A percentile compares a stretch with the other conserved stretches of the same genome.
phyloP scores from a whole-genome alignment of 2,329 filamentous ascomycete genomes.

The Exophiala phaeomuriformis region DNA sequence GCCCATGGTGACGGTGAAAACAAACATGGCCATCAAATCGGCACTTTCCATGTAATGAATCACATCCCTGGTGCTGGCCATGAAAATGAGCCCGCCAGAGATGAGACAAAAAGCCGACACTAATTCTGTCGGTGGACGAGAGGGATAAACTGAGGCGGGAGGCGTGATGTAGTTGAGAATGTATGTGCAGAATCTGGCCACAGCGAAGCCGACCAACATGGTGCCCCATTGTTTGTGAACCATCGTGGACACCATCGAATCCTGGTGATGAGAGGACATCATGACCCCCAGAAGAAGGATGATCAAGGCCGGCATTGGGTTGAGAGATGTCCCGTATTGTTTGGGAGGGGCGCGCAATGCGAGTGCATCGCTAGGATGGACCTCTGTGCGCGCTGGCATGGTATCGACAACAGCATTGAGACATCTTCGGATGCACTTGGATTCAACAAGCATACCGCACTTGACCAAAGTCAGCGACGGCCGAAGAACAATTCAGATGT shows the following conservation, averaged over 20 bases:
- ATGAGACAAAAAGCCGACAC: slow-evolving; percentile 79
- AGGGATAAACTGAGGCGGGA: slow-evolving; percentile 70
- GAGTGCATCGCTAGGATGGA: slow-evolving; percentile 29
- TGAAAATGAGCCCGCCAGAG: slow-evolving; percentile 81
- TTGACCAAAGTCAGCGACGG: slow-evolving; percentile 28
- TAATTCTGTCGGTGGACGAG: slow-evolving; percentile 84
- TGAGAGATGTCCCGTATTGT: slow-evolving; percentile 68
- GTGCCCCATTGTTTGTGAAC: slow-evolving; percentile 91
- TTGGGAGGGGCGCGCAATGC: slow-evolving; percentile 53
- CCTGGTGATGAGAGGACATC: slow-evolving; percentile 90
- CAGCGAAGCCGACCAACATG: slow-evolving; percentile 70
- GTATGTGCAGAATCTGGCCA: slow-evolving; percentile 74
- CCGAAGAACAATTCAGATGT: not conserved
- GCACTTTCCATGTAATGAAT: slow-evolving; percentile 70
- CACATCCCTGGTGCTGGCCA: slow-evolving; percentile 75
- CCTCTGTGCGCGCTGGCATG: slow-evolving; percentile 32
- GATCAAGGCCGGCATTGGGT: slow-evolving; percentile 79
- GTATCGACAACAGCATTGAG: slow-evolving; percentile 44
- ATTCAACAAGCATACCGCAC: slow-evolving; percentile 82
- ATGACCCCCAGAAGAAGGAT: slow-evolving; percentile 83
- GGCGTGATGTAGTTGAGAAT: slow-evolving; percentile 70
- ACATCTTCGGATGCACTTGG: slow-evolving; percentile 55
- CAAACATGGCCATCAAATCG: slow-evolving; percentile 80
- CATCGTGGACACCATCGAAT: slow-evolving; percentile 78
- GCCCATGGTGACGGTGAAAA: slow-evolving; percentile 82